Base-by-base conservation (phyloP, 257 asterid genomes). In the Plantago major region DNA sequence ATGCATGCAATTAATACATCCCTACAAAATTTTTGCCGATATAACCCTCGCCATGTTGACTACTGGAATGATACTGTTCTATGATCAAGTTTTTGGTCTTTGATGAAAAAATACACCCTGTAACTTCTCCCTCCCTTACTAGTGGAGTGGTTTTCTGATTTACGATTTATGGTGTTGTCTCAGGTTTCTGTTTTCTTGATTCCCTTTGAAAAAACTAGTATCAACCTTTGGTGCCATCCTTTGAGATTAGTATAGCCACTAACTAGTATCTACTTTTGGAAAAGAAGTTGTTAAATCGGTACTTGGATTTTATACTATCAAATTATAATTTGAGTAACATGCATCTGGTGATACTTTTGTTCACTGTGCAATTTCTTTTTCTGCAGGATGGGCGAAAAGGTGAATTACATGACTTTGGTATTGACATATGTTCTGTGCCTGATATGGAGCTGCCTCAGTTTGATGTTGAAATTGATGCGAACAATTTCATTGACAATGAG, bases 381-480 rank as follows among this genome's bases (percentile, higher is more conserved):
- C 56, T 74, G 66, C 79, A 90, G 90, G 65, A 43, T 63, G 79
- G 43, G 55, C 73, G 67, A 58, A 46, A 28, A 37, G 78, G 77
- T 43, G 76, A 67, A 33, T 69, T 80, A 71, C 74, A 70, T 47
- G 78, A 71, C 71, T 65, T 82, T 49, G 79, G 80, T 58, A 65
- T 68, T 47, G 84, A 76, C 65, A 44, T 76, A 43, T 67, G 74
- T 67, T 74, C 75, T 17, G 52, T 43, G 66, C 78, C 79, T 62
- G 82, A 66, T 67, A 66, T 76, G 57, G 58, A 68, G 55, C 49
- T 73, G 37, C 80, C 71, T 42, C 59, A 62, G 38, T 77, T 65
- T 59, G 69, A 72, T 67, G 64, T 65, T 44, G 88, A 64, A 55
- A 45, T 68, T 46, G 81, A 73, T 40, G 54, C 68, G 40, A 70